Percentiles rank a stretch among this genome's conserved stretches.
These are phyloP conservation scores for Dovyalis caffra DNA, from an alignment of 345 rosid genomes.

Conservation along the genomic window DNA sequence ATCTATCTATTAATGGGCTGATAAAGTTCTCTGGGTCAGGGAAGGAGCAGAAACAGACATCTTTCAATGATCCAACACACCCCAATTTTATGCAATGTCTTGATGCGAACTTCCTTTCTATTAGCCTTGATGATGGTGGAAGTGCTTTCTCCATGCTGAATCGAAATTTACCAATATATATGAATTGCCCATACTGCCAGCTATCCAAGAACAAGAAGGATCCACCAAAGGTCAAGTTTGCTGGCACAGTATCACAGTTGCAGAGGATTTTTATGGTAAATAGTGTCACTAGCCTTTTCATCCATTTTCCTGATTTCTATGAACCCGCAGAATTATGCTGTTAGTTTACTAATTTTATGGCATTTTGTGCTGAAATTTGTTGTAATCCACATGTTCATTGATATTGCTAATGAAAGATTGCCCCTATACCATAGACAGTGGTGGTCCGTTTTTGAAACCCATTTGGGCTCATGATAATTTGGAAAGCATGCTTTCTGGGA, in stretches of 20 bases:
- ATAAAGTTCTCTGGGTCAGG: slow-evolving; percentile 27
- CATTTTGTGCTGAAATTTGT: slow-evolving; percentile 5
- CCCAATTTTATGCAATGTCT: slow-evolving; percentile 33
- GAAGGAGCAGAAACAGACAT: slow-evolving; percentile 37
- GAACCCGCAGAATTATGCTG: slow-evolving; percentile 1
- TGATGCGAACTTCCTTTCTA: slow-evolving; percentile 35
- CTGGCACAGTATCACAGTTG: slow-evolving; percentile 69
- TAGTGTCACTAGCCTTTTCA: slow-evolving; percentile 3
- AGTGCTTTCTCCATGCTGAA: slow-evolving; percentile 53
- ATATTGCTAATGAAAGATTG: not conserved
- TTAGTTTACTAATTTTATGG: slow-evolving; percentile 1
- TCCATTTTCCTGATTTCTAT: slow-evolving; percentile 8
- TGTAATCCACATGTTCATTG: not conserved
- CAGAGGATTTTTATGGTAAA: slow-evolving; percentile 78
- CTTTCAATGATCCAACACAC: slow-evolving; percentile 22
- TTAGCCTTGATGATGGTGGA: slow-evolving; percentile 51
- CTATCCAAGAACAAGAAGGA: slow-evolving; percentile 44
- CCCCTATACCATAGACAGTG: not conserved
- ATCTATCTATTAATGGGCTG: slow-evolving; percentile 19
- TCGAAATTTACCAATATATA: slow-evolving; percentile 64
- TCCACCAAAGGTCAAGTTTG: slow-evolving; percentile 48
- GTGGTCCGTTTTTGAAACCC: not conserved
- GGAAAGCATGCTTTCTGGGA: not conserved
- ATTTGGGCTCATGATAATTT: not conserved
- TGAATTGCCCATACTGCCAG: slow-evolving; percentile 71